phyloP scores from a whole-genome alignment of 768 basidiomycete species.

The Lactifluus volemus region DNA sequence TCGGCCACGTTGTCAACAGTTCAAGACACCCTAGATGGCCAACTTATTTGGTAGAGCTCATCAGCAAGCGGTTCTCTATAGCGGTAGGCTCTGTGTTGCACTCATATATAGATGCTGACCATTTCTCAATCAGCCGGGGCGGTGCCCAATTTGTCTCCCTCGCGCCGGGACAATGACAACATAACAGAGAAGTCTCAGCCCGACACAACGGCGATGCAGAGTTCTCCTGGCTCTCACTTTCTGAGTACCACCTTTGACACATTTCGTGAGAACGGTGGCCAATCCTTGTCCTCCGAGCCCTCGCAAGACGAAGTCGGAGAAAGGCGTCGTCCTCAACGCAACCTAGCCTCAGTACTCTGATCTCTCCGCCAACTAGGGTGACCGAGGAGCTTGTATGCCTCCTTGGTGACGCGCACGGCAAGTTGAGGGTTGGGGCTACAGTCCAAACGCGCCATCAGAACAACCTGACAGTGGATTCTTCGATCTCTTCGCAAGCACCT shows the following conservation, averaged over 20 bases:
- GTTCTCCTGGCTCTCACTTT: not conserved
- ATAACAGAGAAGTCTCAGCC: not conserved
- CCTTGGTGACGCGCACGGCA: slow-evolving; percentile 51
- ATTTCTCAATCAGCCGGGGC: not conserved
- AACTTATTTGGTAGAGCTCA: not conserved
- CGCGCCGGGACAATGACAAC: not conserved
- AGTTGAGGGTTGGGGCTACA: slow-evolving; percentile 45
- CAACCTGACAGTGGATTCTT: not conserved
- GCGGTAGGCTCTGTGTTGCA: not conserved
- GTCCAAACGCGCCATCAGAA: slow-evolving; percentile 30
- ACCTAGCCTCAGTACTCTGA: slow-evolving; percentile 46
- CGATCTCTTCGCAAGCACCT: not conserved
- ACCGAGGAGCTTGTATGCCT: slow-evolving; percentile 52
- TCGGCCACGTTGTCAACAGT: not conserved
- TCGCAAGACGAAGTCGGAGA: not conserved
- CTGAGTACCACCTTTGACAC: slow-evolving; percentile 4
- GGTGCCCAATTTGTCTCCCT: not conserved
- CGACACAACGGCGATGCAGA: not conserved
- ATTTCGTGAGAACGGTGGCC: not conserved
- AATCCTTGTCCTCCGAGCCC: not conserved
- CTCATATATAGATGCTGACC: not conserved
- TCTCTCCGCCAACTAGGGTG: slow-evolving; percentile 40
- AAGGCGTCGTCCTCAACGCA: slow-evolving; percentile 22
- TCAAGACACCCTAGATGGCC: not conserved
- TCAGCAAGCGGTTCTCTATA: not conserved